Evolutionary conservation across 1,284 basidiomycete species (phyloP), one percentile per base, ranked within the genome.

Genomic region (Gomphus bonarii): DNA sequence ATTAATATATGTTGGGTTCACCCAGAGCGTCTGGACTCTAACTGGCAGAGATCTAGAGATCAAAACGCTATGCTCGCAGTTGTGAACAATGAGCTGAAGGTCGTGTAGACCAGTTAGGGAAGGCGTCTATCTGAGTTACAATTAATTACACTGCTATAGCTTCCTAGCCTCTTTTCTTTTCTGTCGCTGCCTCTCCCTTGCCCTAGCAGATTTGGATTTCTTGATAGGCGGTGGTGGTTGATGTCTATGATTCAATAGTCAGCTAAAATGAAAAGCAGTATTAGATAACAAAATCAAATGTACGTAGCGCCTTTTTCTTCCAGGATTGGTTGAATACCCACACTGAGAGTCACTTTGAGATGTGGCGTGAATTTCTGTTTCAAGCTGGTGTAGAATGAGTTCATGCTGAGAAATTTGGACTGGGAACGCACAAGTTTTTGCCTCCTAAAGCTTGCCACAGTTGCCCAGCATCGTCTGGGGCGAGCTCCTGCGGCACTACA

Each of bases 341-440:
- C 72, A 16, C 79, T 83, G 0, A 93, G 71, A 0, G 83, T 91
- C 60, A 92, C 75, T 61, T 78, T 79, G 79, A 93, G 85, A 63
- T 81, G 90, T 0, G 88, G 84, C 1, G 78, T 79, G 63, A 83
- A 80, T 6, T 75, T 76, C 66, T 81, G 78, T 60, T 79, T 79
- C 8, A 81, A 70, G 61, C 89, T 89, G 53, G n/a, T 40, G 31
- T 11, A 36, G 42, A 16, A 54, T 48, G 50, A 50, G 22, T 30
- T 8, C 3, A 25, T 36, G 8, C 44, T 46, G 5, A 6, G 50
- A n/a, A 31, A 42, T 8, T 14, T 42, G 40, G 49, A 44, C 60
- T 50, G 28, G 49, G 48, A 52, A 9, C 30, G 36, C 84, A 89
- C 87, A 82, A 76, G 42, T 82, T 80, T 59, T 75, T 79, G 3